These are phyloP conservation scores for Starmerella apicola DNA, from an alignment of 805 yeast species.

Conservation along the genomic window DNA sequence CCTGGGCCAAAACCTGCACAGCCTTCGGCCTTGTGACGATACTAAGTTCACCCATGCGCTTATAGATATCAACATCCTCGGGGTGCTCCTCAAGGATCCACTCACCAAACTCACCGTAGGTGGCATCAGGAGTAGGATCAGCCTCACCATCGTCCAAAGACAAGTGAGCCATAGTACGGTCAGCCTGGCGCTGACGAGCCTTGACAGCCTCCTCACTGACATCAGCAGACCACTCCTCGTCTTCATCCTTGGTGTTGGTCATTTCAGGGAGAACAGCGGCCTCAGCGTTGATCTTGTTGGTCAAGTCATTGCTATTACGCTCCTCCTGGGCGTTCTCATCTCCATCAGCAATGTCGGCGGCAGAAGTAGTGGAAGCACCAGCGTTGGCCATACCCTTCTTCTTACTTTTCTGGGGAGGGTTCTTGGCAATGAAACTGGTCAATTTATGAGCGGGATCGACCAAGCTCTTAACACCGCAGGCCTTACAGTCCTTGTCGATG, in stretches of 20 bases:
- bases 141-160: slow-evolving; percentile 24
- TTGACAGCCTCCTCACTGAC: slow-evolving; percentile 92
- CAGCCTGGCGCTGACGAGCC: slow-evolving; percentile 79
- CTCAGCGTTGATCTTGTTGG: slow-evolving; percentile 71
- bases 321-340: slow-evolving; percentile 32
- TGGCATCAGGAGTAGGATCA: slow-evolving; percentile 34
- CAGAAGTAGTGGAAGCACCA: slow-evolving; percentile 27
- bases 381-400: slow-evolving; percentile 83
- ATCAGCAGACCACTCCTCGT: slow-evolving; percentile 96
- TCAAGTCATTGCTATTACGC: slow-evolving; percentile 58
- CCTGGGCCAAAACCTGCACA: slow-evolving; percentile 85
- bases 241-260: slow-evolving; percentile 41
- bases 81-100: slow-evolving; percentile 65
- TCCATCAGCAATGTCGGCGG: slow-evolving; percentile 13
- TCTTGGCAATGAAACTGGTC: slow-evolving; percentile 75
- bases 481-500: slow-evolving; percentile 88
- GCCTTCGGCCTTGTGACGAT: slow-evolving; percentile 62
- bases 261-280: slow-evolving; percentile 57
- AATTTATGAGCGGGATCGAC: slow-evolving; percentile 80
- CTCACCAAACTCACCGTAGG: slow-evolving; percentile 70
- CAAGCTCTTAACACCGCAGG: slow-evolving; percentile 83
- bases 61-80: slow-evolving; percentile 87
- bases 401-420: slow-evolving; percentile 49
- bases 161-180: slow-evolving; percentile 33
- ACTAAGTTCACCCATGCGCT: slow-evolving; percentile 70